These are phyloP conservation scores for Saccharum officinarum DNA, from an alignment of 176 grass and related monocot species.

Conservation along the genomic window DNA sequence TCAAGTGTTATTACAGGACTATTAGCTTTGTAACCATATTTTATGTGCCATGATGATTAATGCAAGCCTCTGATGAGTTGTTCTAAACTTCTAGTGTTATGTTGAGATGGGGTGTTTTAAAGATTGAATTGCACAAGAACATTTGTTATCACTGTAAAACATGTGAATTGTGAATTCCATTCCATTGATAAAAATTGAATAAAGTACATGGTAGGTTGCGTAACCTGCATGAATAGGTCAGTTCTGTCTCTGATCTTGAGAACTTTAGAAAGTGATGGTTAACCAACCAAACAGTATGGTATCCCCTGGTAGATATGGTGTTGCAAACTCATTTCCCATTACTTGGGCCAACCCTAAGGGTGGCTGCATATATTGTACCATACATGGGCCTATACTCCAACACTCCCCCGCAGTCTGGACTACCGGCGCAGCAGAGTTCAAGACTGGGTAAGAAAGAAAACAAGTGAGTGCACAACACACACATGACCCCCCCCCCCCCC, in stretches of 20 bases:
- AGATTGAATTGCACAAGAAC: neutral
- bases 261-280: conserved; percentile 4
- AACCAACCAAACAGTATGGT: neutral
- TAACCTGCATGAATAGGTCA: conserved; percentile 1
- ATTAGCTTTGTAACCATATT: neutral
- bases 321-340: too few relatives aligned
- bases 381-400: too few relatives aligned
- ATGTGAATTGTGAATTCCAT: neutral
- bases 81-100: conserved; percentile 12
- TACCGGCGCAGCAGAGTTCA: too few relatives aligned
- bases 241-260: neutral
- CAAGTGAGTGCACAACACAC: too few relatives aligned
- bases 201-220: neutral
- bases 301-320: neutral
- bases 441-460: too few relatives aligned
- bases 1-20: neutral
- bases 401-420: too few relatives aligned
- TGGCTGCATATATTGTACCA: too few relatives aligned
- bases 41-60: neutral
- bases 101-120: conserved; percentile 26
- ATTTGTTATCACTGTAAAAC: neutral
- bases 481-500: too few relatives aligned
- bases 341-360: too few relatives aligned
- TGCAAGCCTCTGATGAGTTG: conserved; percentile 14
- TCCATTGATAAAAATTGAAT: conserved; percentile 17